Evolutionary conservation across 2,329 filamentous ascomycete species (phyloP).

Genomic region (Leptographium radiaticola): DNA sequence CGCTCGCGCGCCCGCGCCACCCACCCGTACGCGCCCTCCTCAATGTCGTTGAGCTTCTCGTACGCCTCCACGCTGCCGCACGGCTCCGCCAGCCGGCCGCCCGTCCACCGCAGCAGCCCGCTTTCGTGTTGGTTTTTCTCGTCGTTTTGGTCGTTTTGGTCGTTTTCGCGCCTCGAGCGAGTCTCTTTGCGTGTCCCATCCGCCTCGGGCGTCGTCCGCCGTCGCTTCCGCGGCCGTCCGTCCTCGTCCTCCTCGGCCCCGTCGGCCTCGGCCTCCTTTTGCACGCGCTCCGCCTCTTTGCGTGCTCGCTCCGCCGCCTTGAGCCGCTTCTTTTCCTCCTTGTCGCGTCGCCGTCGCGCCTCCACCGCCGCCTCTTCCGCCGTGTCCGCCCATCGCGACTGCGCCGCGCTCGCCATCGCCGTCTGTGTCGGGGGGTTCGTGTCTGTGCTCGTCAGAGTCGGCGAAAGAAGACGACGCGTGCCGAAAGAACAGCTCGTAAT

Average conservation of each 20-base stretch:
- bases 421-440: neutral
- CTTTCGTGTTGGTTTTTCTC: too few species aligned
- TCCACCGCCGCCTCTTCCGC: slow-evolving; percentile 68
- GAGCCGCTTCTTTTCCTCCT: slow-evolving; percentile 74
- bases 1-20: slow-evolving; percentile 73
- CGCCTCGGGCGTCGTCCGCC: slow-evolving; percentile 38
- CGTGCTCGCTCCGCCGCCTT: slow-evolving; percentile 44
- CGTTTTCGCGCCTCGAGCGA: too few species aligned
- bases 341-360: slow-evolving; percentile 62
- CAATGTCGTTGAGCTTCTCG: slow-evolving; percentile 89
- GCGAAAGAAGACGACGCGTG: too few species aligned
- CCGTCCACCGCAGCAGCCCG: slow-evolving; percentile 59
- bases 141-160: too few species aligned
- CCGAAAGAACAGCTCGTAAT: too few species aligned
- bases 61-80: slow-evolving; percentile 76
- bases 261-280: slow-evolving; percentile 11
- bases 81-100: slow-evolving; percentile 47
- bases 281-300: slow-evolving; percentile 22
- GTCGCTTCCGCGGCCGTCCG: slow-evolving; percentile 47
- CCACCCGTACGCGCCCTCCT: slow-evolving; percentile 93
- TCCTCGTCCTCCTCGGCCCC: slow-evolving; percentile 13
- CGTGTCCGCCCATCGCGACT: slow-evolving; percentile 79
- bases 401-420: slow-evolving; percentile 44
- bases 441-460: neutral
- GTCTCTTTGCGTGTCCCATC: too few species aligned